Evolutionary conservation across 228 moss, liverwort and hornwort species (phyloP).

Genomic region (Sphagnum fallax): DNA sequence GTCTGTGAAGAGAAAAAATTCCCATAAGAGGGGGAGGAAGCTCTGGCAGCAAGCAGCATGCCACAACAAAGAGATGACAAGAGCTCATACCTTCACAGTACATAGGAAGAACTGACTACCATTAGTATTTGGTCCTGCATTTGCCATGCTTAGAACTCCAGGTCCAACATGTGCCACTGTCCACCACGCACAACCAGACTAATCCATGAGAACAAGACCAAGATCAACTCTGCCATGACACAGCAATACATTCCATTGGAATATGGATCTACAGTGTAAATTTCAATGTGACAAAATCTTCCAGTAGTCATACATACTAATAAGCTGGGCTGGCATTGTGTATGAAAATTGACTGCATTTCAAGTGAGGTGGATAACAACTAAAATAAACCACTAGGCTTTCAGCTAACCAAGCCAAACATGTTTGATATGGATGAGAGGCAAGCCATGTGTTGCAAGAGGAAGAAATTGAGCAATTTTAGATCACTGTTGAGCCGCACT

Average conservation of each 20-base stretch:
- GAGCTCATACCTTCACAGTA: conserved; percentile 48
- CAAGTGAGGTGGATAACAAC: background rate
- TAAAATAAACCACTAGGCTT: background rate
- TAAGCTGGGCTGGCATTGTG: background rate
- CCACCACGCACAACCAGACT: conserved; percentile 9
- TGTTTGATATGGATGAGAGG: background rate
- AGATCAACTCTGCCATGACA: background rate
- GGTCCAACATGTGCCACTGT: conserved; percentile 75
- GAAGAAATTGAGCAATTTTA: too few species aligned
- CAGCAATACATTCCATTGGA: too few species aligned
- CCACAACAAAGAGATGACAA: background rate
- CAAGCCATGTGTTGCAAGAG: too few species aligned
- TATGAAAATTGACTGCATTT: background rate
- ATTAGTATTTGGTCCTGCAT: conserved; percentile 87
- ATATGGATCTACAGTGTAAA: too few species aligned
- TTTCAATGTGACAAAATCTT: too few species aligned
- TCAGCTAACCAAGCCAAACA: background rate
- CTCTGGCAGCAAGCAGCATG: too few species aligned
- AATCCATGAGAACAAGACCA: background rate
- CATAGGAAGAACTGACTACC: conserved; percentile 98
- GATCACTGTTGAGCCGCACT: too few species aligned
- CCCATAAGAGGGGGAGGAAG: background rate
- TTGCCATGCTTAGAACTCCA: conserved; percentile 91
- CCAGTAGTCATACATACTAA: too few species aligned
- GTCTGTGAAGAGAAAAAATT: background rate